A percentile compares a stretch with the other conserved stretches of the same genome.
Evolutionary conservation across 2,329 filamentous ascomycete species (phyloP).

Genomic region (Scleromitrula shiraiana): DNA sequence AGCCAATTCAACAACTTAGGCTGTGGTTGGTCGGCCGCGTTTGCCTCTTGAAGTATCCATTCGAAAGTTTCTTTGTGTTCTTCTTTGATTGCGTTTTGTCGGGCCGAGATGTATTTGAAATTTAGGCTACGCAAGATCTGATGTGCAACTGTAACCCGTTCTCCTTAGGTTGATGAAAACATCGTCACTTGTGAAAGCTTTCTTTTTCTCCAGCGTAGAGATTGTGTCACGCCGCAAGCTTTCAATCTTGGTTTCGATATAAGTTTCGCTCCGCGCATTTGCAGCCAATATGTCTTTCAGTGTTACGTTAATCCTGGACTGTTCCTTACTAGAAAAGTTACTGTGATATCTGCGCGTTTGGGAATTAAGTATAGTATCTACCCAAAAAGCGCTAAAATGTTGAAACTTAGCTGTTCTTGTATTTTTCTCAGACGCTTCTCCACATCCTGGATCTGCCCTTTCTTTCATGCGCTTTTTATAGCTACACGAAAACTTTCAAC

Average conservation of each 20-base stretch:
- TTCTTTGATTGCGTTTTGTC: constrained; percentile 5
- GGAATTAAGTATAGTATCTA: background rate
- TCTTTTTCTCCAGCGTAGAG: background rate
- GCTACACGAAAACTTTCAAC: background rate
- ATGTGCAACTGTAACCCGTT: background rate
- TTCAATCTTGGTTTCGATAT: background rate
- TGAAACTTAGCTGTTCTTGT: background rate
- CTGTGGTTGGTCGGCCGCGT: background rate
- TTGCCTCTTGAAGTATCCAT: constrained; percentile 7
- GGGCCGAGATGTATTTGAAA: background rate
- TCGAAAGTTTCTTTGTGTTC: constrained; percentile 8
- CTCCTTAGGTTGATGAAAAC: background rate
- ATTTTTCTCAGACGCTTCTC: background rate
- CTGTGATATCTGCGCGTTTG: background rate
- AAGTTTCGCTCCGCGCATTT: background rate
- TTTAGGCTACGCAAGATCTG: background rate
- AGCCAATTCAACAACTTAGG: constrained; percentile 15
- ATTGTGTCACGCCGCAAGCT: background rate
- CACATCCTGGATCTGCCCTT: background rate
- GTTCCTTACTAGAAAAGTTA: background rate
- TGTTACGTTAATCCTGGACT: background rate
- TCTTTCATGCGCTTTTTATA: background rate
- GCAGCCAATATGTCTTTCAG: too few relatives aligned
- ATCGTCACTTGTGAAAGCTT: background rate
- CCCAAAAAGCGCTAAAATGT: background rate